Evolutionary conservation across 2,329 filamentous ascomycete genomes (phyloP), one percentile per base, ranked within the genome.

Genomic region (Sphaerulina vaccinii): DNA sequence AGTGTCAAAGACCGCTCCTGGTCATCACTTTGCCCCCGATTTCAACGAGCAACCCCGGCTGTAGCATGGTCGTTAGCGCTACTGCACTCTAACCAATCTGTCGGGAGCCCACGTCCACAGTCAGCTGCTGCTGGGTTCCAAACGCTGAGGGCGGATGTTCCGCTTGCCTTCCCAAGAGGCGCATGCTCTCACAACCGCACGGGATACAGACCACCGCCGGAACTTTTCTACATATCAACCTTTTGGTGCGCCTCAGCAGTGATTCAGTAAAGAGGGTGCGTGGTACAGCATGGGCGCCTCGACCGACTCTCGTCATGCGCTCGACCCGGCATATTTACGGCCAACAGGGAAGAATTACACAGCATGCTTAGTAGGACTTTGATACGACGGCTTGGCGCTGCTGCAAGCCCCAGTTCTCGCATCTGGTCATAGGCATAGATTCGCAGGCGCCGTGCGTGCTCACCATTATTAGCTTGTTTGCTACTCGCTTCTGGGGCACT

Each of bases 301-400:
- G n/a, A n/a, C n/a, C n/a, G n/a, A n/a, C n/a, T n/a, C n/a, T 29
- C 27, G 2, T 29, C 27, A 29, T 29, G 27, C n/a, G n/a, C n/a
- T n/a, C n/a, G n/a, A n/a, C n/a, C n/a, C n/a, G n/a, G n/a, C n/a
- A n/a, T n/a, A n/a, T n/a, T n/a, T n/a, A n/a, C n/a, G n/a, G n/a
- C n/a, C n/a, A n/a, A n/a, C n/a, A n/a, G n/a, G n/a, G n/a, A 13
- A 32, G n/a, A 13, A 32, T 32, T 32, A 32, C 27, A 57, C 54
- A 32, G 47, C 54, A 57, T 35, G 32, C 24, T 13, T 40, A 35
- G 33, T 38, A 19, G 18, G 32, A 36, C 36, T 42, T 40, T 19
- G 39, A 49, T 52, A 46, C 51, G 48, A 52, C 44, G 19, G 21
- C 16, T 23, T 21, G 10, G 13, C 37, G 23, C 40, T 48, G 37